Percentiles rank a stretch among this genome's conserved stretches.
These are phyloP conservation scores for Puya raimondii DNA, from an alignment of 176 grass and related monocot species.

Conservation along the genomic window DNA sequence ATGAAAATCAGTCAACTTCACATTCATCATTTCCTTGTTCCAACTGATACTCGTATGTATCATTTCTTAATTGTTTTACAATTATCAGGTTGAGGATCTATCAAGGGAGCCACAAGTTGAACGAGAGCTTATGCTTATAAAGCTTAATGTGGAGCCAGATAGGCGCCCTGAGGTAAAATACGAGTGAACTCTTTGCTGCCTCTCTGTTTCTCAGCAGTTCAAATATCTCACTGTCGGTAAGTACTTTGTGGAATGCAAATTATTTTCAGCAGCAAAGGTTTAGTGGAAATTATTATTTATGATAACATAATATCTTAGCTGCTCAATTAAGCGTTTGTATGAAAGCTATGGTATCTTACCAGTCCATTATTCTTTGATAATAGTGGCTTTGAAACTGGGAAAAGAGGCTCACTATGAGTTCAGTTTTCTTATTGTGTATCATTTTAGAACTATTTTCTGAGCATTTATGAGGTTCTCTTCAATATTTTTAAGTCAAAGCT, in stretches of 20 bases:
- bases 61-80: constrained; percentile 7
- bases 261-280: too few species aligned
- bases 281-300: too few species aligned
- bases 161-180: constrained; percentile 58
- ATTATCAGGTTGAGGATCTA: constrained; percentile 82
- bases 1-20: neutral
- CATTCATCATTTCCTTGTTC: neutral
- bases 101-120: constrained; percentile 92
- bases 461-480: too few species aligned
- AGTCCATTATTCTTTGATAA: too few species aligned
- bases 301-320: too few species aligned
- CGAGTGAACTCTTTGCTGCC: neutral
- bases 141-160: constrained; percentile 61
- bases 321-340: too few species aligned
- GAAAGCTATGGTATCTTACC: too few species aligned
- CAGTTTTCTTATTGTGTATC: too few species aligned
- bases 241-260: neutral
- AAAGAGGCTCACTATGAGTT: too few species aligned
- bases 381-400: too few species aligned
- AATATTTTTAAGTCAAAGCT: too few species aligned
- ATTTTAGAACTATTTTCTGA: neutral
- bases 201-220: neutral
- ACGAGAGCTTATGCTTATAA: constrained; percentile 98
- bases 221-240: neutral
- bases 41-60: neutral